These are phyloP conservation scores for Lentinus tigrinus DNA, from an alignment of 768 basidiomycete genomes.

Conservation along the genomic window DNA sequence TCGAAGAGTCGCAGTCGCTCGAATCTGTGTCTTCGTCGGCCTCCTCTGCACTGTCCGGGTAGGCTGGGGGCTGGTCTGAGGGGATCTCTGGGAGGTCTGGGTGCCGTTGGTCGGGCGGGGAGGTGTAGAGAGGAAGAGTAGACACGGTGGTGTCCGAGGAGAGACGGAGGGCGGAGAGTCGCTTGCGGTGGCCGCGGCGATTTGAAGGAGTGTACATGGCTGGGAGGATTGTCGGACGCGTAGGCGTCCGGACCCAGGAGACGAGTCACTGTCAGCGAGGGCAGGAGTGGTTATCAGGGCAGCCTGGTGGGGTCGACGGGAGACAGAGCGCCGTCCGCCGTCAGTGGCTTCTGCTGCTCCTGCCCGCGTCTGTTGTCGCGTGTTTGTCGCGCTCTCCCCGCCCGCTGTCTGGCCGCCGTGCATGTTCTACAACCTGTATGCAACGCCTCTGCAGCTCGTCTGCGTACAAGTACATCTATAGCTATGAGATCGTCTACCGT, in stretches of 20 bases:
- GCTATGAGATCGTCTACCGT: not conserved
- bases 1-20: constrained; percentile 23
- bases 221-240: constrained; percentile 5
- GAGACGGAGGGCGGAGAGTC: constrained; percentile 52
- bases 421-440: no score
- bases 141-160: constrained; percentile 63
- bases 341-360: not conserved
- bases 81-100: constrained; percentile 30
- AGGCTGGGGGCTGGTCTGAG: constrained; percentile 71
- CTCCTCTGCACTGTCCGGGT: constrained; percentile 75
- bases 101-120: constrained; percentile 29
- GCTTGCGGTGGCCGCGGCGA: constrained; percentile 46
- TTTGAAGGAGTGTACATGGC: constrained; percentile 19
- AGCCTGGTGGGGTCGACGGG: not conserved
- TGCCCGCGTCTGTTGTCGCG: constrained; percentile 4
- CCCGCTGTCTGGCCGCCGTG: not conserved
- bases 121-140: constrained; percentile 65
- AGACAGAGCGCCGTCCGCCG: not conserved
- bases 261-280: constrained; percentile 3
- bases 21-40: constrained; percentile 68
- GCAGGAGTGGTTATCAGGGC: not conserved
- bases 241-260: constrained; percentile 13
- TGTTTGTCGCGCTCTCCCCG: constrained; percentile 6
- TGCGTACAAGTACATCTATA: no score
- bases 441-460: no score